Conservation (phyloP, 352 stramenopile species). For the Globisporangium perplexum region DNA sequence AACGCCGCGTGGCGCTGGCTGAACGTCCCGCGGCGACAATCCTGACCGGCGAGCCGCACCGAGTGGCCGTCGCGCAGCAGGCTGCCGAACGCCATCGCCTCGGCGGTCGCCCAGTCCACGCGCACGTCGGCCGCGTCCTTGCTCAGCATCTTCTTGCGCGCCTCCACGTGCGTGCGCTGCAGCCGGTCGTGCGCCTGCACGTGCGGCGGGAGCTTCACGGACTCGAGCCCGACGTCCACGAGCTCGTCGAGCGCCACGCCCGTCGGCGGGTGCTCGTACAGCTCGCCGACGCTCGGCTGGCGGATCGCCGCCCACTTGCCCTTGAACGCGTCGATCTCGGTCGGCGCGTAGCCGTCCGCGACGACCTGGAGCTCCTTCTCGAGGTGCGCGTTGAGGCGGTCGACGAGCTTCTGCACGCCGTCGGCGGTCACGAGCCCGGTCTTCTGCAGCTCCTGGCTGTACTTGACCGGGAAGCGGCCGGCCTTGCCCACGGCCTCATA, state of each 20-base stretch:
- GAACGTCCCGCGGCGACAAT: constrained; percentile 87
- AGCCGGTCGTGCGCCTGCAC: constrained; percentile 66
- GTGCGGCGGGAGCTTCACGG: constrained; percentile 46
- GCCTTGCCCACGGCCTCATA: constrained; percentile 67
- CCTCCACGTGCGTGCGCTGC: constrained; percentile 71
- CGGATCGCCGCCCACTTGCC: constrained; percentile 58
- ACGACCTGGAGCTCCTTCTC: constrained; percentile 56
- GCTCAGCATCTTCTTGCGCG: constrained; percentile 67
- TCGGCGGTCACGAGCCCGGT: constrained; percentile 46
- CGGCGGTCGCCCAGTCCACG: constrained; percentile 86
- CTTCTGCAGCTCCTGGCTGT: constrained; percentile 54
- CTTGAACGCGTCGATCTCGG: constrained; percentile 66
- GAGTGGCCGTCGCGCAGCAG: constrained; percentile 80
- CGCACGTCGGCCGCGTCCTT: constrained; percentile 32
- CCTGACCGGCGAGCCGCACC: constrained; percentile 82
- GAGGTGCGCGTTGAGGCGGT: constrained; percentile 55
- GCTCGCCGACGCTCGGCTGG: constrained; percentile 37
- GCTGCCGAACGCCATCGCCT: constrained; percentile 85
- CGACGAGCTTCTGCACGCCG: constrained; percentile 51
- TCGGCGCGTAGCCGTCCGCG: constrained; percentile 54
- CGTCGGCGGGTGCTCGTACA: constrained; percentile 48
- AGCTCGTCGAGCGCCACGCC: constrained; percentile 55
- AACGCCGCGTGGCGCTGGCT: constrained; percentile 86
- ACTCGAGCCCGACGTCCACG: constrained; percentile 55
- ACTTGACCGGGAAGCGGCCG: constrained; percentile 65